phyloP scores from a whole-genome alignment of 2,329 filamentous ascomycete species.

The Trichoderma pleuroti region DNA sequence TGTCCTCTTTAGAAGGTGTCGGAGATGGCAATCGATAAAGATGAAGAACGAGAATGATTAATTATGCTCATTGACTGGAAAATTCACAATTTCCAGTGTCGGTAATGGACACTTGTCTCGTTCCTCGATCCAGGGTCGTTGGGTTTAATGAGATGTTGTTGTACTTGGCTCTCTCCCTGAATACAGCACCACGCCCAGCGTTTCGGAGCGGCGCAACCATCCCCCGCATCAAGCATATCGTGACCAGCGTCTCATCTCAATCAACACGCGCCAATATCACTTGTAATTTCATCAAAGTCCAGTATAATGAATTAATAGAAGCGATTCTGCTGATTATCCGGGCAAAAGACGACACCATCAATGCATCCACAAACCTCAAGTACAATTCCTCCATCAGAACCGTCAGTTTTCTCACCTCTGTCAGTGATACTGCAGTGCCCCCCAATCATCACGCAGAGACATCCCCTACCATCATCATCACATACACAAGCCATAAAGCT shows the following conservation, averaged over 20 bases:
- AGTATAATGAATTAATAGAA: not conserved
- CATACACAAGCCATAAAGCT: not conserved
- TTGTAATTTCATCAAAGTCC: not conserved
- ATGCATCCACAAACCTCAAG: not conserved
- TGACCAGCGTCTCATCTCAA: not conserved
- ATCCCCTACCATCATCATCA: not conserved
- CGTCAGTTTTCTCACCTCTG: not conserved
- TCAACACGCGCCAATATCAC: not conserved
- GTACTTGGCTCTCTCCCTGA: not conserved
- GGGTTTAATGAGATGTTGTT: not conserved
- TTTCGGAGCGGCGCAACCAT: slow-evolving; percentile 35
- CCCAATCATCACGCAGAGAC: not conserved
- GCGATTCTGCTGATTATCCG: not conserved
- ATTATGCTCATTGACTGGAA: no score
- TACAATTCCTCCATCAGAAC: not conserved
- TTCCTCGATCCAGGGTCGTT: not conserved
- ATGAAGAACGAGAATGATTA: not conserved
- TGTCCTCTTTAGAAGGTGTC: not conserved
- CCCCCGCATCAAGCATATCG: slow-evolving; percentile 22
- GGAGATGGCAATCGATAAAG: no score
- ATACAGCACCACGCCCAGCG: no score
- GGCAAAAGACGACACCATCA: not conserved
- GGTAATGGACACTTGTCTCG: not conserved
- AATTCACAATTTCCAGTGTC: not conserved
- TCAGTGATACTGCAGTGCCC: not conserved